phyloP scores from a whole-genome alignment of 2,329 filamentous ascomycete species.

The Cercospora berteroae region DNA sequence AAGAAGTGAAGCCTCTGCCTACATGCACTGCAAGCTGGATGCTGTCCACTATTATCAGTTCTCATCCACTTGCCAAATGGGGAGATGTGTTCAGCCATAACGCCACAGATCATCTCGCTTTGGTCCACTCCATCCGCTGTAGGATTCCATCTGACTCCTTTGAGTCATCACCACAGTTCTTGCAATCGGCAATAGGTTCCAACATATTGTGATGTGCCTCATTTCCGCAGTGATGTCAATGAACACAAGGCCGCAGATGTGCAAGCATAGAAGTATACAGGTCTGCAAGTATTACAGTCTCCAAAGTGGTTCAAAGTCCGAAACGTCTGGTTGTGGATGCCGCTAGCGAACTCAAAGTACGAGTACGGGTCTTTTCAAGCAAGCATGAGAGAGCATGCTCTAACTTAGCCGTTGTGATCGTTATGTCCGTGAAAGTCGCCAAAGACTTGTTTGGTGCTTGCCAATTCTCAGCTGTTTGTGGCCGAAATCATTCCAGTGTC shows the following conservation, averaged over 20 bases:
- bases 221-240: not conserved
- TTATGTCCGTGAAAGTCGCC: not conserved
- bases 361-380: not conserved
- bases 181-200: not conserved
- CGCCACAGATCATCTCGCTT: constrained; percentile 6
- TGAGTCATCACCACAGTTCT: not conserved
- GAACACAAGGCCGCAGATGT: not conserved
- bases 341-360: constrained; percentile 2
- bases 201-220: not conserved
- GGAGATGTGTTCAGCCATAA: not conserved
- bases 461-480: not conserved
- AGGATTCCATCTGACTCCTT: not conserved
- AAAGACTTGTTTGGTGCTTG: not conserved
- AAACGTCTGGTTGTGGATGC: not conserved
- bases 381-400: not conserved
- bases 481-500: not conserved
- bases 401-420: not conserved
- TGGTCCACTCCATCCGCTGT: not conserved
- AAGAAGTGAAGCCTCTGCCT: not conserved
- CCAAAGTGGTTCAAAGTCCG: not conserved
- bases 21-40: not conserved
- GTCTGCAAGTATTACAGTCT: not conserved
- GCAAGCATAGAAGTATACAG: not conserved
- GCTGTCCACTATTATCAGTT: not conserved
- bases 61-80: not conserved